Evolutionary conservation across 2,329 filamentous ascomycete genomes (phyloP), one percentile per base, ranked within the genome.

Genomic region (Diaporthe helianthi): DNA sequence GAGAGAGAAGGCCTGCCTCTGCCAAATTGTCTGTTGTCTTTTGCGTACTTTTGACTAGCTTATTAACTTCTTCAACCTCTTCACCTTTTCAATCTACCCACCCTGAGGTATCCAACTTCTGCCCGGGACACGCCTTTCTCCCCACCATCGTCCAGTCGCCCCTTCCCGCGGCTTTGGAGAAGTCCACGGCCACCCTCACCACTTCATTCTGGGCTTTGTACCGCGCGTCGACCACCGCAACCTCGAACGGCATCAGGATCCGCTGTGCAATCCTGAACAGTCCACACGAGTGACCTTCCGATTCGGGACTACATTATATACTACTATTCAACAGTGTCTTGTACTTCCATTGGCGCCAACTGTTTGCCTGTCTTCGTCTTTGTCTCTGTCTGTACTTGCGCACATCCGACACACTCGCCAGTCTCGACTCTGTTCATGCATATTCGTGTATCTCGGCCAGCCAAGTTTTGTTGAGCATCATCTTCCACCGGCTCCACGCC

Each of bases 11-110:
- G 33, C 33, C 33, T 33, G 9, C 33, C 41, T 38, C 15, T 22
- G 55, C 58, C n/a, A 63, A 49, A 36, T 63, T 63, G 44, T 49
- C 22, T 29, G 12, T 41, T 61, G 58, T 49, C 22, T 29, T 19
- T 41, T 61, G 58, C 26, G 33, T 61, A 24, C 58, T 47, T 61
- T 29, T 29, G 33, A n/a, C 26, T 61, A 44, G 33, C 58, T 33
- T 13, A n/a, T n/a, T n/a, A 29, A 29, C 26, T 8, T 9, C 13
- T 19, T 36, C 29, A 49, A 31, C 33, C 33, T 63, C 58, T 33
- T 61, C 26, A 46, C n/a, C 46, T 49, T 44, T 36, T 49, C 44
- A n/a, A 7, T n/a, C 29, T n/a, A n/a, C n/a, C n/a, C n/a, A n/a
- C n/a, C n/a, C n/a, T n/a, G n/a, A n/a, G n/a, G n/a, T 29, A 44